Evolutionary conservation across 2,329 filamentous ascomycete genomes (phyloP).

Genomic region (Fusarium mundagurra): DNA sequence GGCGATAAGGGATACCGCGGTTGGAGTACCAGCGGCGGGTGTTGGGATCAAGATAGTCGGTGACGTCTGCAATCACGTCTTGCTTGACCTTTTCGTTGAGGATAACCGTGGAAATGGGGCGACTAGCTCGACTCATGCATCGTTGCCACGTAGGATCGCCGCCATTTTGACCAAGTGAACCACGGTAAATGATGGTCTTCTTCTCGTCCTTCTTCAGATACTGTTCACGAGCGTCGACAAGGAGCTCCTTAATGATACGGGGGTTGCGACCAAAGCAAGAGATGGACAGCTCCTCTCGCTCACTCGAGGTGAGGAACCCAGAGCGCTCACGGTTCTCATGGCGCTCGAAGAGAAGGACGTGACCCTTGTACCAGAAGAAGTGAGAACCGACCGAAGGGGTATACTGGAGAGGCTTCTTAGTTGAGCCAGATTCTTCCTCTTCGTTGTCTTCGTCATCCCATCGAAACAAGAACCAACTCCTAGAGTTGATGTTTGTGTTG

Average conservation of each 20-base stretch:
- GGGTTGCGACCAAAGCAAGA: conserved; percentile 71
- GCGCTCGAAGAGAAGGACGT: conserved; percentile 67
- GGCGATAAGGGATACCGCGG: conserved; percentile 84
- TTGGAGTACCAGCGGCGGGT: conserved; percentile 84
- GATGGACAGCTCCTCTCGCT: conserved; percentile 68
- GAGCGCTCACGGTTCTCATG: conserved; percentile 57
- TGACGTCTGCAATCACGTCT: conserved; percentile 67
- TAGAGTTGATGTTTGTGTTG: conserved; percentile 68
- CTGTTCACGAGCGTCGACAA: conserved; percentile 65
- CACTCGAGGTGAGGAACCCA: conserved; percentile 54
- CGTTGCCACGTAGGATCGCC: conserved; percentile 66
- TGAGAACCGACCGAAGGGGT: conserved; percentile 75
- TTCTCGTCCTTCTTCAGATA: conserved; percentile 67
- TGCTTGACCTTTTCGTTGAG: conserved; percentile 69
- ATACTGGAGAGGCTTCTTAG: conserved; percentile 65
- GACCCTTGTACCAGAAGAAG: conserved; percentile 73
- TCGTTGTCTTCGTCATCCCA: conserved; percentile 58
- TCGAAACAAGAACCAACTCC: conserved; percentile 60
- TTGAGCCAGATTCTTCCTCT: conserved; percentile 51
- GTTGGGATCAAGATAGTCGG: conserved; percentile 69
- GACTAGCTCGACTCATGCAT: conserved; percentile 67
- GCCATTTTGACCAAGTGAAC: conserved; percentile 53
- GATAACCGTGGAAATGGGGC: conserved; percentile 73
- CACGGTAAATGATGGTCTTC: conserved; percentile 74
- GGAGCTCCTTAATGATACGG: conserved; percentile 67